Base-by-base conservation (phyloP, 1,139 yeast species). In the Taiozyma sp. region DNA sequence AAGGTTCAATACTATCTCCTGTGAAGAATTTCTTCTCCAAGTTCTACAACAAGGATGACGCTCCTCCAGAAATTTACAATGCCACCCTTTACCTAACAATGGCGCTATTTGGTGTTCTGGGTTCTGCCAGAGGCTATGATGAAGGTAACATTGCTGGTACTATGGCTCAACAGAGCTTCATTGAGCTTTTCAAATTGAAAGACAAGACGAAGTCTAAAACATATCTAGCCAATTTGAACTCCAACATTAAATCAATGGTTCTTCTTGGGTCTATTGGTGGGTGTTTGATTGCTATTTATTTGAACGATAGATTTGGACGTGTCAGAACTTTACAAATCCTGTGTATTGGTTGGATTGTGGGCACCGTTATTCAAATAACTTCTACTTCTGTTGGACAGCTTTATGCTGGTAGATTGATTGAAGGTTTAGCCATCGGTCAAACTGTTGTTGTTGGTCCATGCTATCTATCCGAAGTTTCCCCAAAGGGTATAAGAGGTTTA, bases 251-350 rank as follows among this genome's bases (percentile, higher is more conserved):
- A 3, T 71, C 84, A 8, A 81, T 82, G 85, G 87, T 81, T 5
- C 84, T 80, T 60, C 65, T 82, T 45, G 87, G 87, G 4, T 75
- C 82, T 29, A 75, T 81, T 52, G 84, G 78, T 42, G 87, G 87
- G 22, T 71, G 82, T 23, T 51, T 81, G 14, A 52, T 80, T 39
- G 82, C 85, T 3, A 70, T 75, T 62, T 73, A 69, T 54, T 62
- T 79, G 4, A 80, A 76, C 43, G 87, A 83, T 61, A 70, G 67
- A 45, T 65, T 82, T 39, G 88, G 88, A 6, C 71, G 87, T 56
- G 71, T 80, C 47, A 68, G 81, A 56, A 71, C 84, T 8, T 65
- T 81, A 53, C 83, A 80, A 60, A 62, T 66, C 9, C 72, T 75
- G 29, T 65, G 71, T 50, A 28, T 61, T 12, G 52, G 67, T 14